Evolutionary conservation across 495 filamentous ascomycete genomes (phyloP), one percentile per base, ranked within the genome.

Genomic region (Aspergillus indologenus): DNA sequence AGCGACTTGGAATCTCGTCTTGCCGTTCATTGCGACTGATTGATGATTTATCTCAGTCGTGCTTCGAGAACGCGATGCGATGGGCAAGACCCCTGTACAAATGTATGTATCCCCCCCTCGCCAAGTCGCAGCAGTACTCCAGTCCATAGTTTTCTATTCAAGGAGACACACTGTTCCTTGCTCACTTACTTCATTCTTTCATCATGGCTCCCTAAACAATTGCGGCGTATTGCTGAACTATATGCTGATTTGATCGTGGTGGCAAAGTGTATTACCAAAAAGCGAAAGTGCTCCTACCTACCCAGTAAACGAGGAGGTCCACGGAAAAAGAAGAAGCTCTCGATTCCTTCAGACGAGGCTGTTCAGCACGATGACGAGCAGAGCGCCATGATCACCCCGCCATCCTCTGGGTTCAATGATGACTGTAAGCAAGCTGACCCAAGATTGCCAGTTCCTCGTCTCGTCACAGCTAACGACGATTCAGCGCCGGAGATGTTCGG

Each of bases 41-140:
- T 34, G 55, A 58, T 59, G 29, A 21, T 52, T 59, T 55, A 58
- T 57, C 53, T 60, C 54, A 84, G 83, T 68, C 81, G 82, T 61
- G 76, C 80, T 45, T 84, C 82, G 18, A 71, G 82, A 58, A 84
- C 79, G 54, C 77, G 82, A 61, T 86, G 83, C 67, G 81, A 83
- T 66, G 82, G 82, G 44, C 77, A 83, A 58, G 75, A 77, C 60
- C 78, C 80, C 24, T 85, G 81, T 64, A 71, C 75, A 22, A 85
- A 81, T 69, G 83, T 85, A 77, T 56, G 79, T 75, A 34, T 29
- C 57, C 19, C 53, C 40, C 57, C 24, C 59, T 29, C 17, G n/a
- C 29, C 4, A 5, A 8, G 1, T 29, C 14, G 23, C n/a, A 3
- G n/a, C n/a, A n/a, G n/a, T n/a, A 3, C 11, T 29, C 48, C 23